Evolutionary conservation across 2,329 filamentous ascomycete genomes (phyloP).

Genomic region (Clarireedia paspali): DNA sequence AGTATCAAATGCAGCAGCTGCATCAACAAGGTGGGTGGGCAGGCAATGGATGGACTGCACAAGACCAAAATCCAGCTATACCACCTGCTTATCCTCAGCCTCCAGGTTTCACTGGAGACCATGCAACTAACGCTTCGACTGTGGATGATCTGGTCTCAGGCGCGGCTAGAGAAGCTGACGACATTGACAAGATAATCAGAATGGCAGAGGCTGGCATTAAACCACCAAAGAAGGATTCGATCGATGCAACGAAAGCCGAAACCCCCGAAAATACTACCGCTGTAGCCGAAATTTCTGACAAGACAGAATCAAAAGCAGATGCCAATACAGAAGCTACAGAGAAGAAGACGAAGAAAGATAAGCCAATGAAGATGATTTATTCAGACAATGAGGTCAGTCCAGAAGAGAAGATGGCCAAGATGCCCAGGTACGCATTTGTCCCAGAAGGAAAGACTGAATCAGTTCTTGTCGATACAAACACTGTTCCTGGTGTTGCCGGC

Average conservation of each 20-base stretch:
- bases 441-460: conserved; percentile 34
- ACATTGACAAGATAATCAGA: conserved; percentile 58
- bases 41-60: conserved; percentile 31
- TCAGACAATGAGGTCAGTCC: conserved; percentile 72
- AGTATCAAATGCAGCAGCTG: conserved; percentile 45
- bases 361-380: conserved; percentile 71
- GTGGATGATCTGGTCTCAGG: conserved; percentile 42
- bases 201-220: conserved; percentile 56
- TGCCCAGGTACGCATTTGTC: conserved; percentile 67
- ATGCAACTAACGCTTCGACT: conserved; percentile 34
- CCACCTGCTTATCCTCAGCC: conserved; percentile 31
- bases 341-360: conserved; percentile 60
- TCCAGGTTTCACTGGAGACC: conserved; percentile 28
- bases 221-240: conserved; percentile 35
- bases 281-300: conserved; percentile 18
- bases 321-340: conserved; percentile 39
- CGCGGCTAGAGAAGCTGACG: conserved; percentile 43
- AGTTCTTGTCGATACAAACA: conserved; percentile 23
- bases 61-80: conserved; percentile 32
- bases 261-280: not conserved
- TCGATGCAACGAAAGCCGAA: conserved; percentile 31
- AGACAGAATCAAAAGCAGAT: conserved; percentile 29
- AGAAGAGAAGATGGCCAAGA: conserved; percentile 79
- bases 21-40: conserved; percentile 34
- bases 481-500: conserved; percentile 19